phyloP scores from a whole-genome alignment of 2,329 filamentous ascomycete genomes.

The Verticillium tricorpus region DNA sequence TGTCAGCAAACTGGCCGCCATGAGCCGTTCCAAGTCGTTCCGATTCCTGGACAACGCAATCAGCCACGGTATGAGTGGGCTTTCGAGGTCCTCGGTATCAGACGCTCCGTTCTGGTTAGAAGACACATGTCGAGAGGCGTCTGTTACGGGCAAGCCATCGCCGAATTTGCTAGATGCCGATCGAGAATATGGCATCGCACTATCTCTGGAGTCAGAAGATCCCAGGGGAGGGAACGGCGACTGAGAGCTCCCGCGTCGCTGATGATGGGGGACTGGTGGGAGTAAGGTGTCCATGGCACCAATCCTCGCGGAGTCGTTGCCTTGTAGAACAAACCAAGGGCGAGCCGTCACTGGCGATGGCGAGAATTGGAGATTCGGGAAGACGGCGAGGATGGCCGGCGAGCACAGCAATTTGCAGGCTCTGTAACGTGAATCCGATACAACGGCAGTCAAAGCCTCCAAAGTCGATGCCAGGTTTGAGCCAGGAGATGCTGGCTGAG shows the following conservation, averaged over 20 bases:
- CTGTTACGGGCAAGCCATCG: constrained; percentile 23
- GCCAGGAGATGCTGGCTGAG: constrained; percentile 53
- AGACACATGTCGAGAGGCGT: constrained; percentile 24
- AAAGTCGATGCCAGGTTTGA: constrained; percentile 65
- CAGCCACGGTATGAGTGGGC: constrained; percentile 68
- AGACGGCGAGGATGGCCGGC: constrained; percentile 64
- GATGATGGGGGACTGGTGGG: constrained; percentile 45
- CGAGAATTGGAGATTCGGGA: constrained; percentile 55
- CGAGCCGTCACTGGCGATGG: neutral
- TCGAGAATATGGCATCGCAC: constrained; percentile 17
- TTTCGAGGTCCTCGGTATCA: constrained; percentile 58
- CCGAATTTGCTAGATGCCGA: constrained; percentile 19
- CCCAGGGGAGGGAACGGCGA: constrained; percentile 52
- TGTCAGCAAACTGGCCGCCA: constrained; percentile 65
- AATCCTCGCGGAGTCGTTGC: constrained; percentile 18
- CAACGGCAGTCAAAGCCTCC: constrained; percentile 71
- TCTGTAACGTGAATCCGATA: constrained; percentile 74
- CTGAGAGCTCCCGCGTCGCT: constrained; percentile 23
- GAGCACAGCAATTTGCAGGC: constrained; percentile 67
- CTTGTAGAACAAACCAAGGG: constrained; percentile 44
- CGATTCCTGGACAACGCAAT: constrained; percentile 58
- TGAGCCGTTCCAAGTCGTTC: constrained; percentile 55
- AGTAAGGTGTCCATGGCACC: constrained; percentile 64
- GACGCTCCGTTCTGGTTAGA: constrained; percentile 22
- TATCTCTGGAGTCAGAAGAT: constrained; percentile 33